phyloP scores from a whole-genome alignment of 495 filamentous ascomycete genomes.

The Podospora tetraspora region DNA sequence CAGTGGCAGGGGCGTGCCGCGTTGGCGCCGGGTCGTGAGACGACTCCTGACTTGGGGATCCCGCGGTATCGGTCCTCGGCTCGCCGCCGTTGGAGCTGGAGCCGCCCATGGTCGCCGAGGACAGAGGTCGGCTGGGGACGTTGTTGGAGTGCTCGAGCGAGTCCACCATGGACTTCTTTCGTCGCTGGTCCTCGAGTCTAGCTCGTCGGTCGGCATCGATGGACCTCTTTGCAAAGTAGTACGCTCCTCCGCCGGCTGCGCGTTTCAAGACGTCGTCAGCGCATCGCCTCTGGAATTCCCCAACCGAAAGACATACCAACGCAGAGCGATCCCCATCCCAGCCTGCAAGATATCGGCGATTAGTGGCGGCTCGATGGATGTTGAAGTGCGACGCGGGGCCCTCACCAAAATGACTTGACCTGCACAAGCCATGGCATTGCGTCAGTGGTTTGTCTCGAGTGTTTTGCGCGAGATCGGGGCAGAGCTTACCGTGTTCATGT shows the following conservation, averaged over 20 bases:
- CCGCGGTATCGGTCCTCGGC: slow-evolving; percentile 52
- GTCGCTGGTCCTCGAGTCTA: slow-evolving; percentile 62
- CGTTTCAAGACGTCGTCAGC: slow-evolving; percentile 20
- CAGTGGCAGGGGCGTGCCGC: slow-evolving; percentile 70
- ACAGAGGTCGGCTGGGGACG: slow-evolving; percentile 25
- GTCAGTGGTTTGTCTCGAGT: background rate
- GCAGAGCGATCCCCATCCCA: slow-evolving; percentile 83
- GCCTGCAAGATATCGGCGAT: slow-evolving; percentile 32
- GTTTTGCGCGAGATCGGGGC: background rate
- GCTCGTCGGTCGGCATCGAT: slow-evolving; percentile 82
- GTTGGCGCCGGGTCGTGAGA: slow-evolving; percentile 81
- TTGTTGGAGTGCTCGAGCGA: slow-evolving; percentile 53
- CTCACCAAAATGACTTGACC: slow-evolving; percentile 60
- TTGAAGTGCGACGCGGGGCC: background rate
- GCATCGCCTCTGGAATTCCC: background rate
- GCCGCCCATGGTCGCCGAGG: slow-evolving; percentile 38
- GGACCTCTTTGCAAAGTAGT: slow-evolving; percentile 91
- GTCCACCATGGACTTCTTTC: slow-evolving; percentile 56
- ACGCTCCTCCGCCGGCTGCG: slow-evolving; percentile 75
- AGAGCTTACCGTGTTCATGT: slow-evolving; percentile 28
- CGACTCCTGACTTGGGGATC: slow-evolving; percentile 74
- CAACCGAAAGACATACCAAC: slow-evolving; percentile 49
- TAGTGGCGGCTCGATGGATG: slow-evolving; percentile 5
- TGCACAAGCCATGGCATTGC: slow-evolving; percentile 19
- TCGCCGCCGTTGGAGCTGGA: slow-evolving; percentile 30